A percentile compares a stretch with the other conserved stretches of the same genome.
Conservation (phyloP, 2,329 filamentous ascomycete genomes). For the Coniella lustricola region DNA sequence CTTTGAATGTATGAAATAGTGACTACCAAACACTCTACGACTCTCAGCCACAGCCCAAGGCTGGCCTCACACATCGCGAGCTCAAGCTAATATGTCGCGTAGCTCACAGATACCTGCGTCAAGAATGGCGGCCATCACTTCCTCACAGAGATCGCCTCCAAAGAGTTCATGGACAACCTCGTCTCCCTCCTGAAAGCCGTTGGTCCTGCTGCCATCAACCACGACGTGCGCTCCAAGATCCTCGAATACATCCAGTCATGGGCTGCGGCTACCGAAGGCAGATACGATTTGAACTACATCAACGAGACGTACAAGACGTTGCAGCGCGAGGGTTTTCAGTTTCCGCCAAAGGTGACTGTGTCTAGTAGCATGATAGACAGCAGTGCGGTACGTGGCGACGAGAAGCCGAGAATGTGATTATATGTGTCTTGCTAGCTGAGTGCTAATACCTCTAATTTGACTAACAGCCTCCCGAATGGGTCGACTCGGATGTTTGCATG, state of each 20-base stretch:
- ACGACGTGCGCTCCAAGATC: slow-evolving; percentile 82
- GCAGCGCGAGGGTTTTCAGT: slow-evolving; percentile 78
- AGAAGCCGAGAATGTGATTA: slow-evolving; percentile 29
- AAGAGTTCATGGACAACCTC: slow-evolving; percentile 97
- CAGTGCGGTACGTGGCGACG: slow-evolving; percentile 58
- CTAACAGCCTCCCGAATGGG: slow-evolving; percentile 84
- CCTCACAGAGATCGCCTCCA: slow-evolving; percentile 86
- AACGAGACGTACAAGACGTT: slow-evolving; percentile 78
- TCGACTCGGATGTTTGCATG: slow-evolving; percentile 97
- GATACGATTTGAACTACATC: slow-evolving; percentile 78
- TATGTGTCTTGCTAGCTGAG: background rate
- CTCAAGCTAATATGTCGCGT: slow-evolving; percentile 1
- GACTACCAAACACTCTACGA: too few relatives aligned
- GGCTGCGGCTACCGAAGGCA: slow-evolving; percentile 82
- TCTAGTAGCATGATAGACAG: slow-evolving; percentile 98
- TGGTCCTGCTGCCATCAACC: slow-evolving; percentile 66
- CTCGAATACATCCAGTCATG: slow-evolving; percentile 89
- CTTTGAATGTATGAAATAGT: slow-evolving; percentile 63
- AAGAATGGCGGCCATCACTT: slow-evolving; percentile 98
- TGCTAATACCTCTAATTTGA: too few relatives aligned
- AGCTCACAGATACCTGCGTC: slow-evolving; percentile 95
- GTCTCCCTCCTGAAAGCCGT: slow-evolving; percentile 81
- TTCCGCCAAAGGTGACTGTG: slow-evolving; percentile 79
- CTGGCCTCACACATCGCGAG: too few relatives aligned
- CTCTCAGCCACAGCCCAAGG: too few relatives aligned